phyloP scores from a whole-genome alignment of 305 asterid genomes.

The Fraxinus dipetala region DNA sequence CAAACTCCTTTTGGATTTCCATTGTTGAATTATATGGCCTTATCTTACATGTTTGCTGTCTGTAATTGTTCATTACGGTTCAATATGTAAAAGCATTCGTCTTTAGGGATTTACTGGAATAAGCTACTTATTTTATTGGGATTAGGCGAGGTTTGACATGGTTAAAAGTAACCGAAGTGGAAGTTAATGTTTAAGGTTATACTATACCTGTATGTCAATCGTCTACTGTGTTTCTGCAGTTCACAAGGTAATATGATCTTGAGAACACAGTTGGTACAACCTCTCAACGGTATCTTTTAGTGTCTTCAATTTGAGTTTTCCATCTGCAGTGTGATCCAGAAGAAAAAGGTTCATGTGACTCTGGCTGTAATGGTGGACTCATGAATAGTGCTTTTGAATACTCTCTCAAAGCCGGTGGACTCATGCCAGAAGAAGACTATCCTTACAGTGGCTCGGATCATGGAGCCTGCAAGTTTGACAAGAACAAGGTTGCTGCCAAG shows the following conservation, averaged over 20 bases:
- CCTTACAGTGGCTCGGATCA: slow-evolving; percentile 46
- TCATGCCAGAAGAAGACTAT: slow-evolving; percentile 49
- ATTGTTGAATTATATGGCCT: neutral
- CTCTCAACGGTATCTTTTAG: neutral
- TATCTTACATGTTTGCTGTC: neutral
- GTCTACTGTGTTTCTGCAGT: neutral
- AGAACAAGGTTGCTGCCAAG: slow-evolving; percentile 44
- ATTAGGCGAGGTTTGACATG: slow-evolving; percentile 37
- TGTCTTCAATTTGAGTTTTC: neutral
- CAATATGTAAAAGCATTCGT: neutral
- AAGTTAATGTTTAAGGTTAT: slow-evolving; percentile 1
- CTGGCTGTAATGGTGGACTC: slow-evolving; percentile 40
- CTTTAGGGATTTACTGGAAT: neutral
- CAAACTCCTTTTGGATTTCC: neutral
- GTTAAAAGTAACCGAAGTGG: neutral
- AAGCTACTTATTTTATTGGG: slow-evolving; percentile 11
- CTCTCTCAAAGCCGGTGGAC: slow-evolving; percentile 49
- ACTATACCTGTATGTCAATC: neutral
- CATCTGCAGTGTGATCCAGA: slow-evolving; percentile 38
- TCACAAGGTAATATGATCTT: neutral
- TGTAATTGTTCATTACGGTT: neutral
- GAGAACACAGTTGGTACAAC: neutral
- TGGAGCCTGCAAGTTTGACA: slow-evolving; percentile 43
- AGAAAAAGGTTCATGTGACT: slow-evolving; percentile 30
- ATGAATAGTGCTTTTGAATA: slow-evolving; percentile 54